Evolutionary conservation across 768 basidiomycete species (phyloP), one percentile per base, ranked within the genome.

Genomic region (Rhodotorula toruloides): DNA sequence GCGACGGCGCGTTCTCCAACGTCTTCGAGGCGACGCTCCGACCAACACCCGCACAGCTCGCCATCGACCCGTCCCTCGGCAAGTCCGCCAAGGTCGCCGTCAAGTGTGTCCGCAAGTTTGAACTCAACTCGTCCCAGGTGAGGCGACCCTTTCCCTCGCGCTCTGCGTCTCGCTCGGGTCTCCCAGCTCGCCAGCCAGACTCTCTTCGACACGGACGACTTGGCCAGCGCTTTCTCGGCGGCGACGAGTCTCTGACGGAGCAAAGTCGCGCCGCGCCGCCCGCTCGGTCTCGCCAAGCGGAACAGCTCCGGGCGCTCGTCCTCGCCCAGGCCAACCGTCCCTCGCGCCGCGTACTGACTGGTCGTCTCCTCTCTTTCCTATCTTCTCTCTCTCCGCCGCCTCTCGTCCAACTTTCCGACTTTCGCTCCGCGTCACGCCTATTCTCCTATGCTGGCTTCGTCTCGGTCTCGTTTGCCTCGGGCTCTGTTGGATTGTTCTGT

Each of bases 21-120:
- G 94, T 99, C 14, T 99, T 94, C 83, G 90, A 89, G 76, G 94
- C 91, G 21, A 44, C 48, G 4, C 58, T 67, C n/a, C 54, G 59
- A 25, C 70, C 70, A 32, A 57, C 11, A 39, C 43, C 61, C 34
- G 65, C 62, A n/a, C 70, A 71, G 50, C 49, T 72, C 54, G 63
- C 63, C 16, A 73, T 87, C 60, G 89, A 97, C 76, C 81, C 84
- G 54, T 80, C 81, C 43, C 87, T 86, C 17, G 86, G 86, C 47
- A 83, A 86, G 74, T 87, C 86, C 77, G 87, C 92, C 49, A 71
- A 73, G 61, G 67, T 76, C 39, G 49, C 76, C 88, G 90, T 96
- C 81, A 96, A 96, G 77, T 88, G 91, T 48, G 92, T 96, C 65
- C 88, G 92, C 72, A 96, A 94, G 77, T 91, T 83, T 74, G 92